phyloP scores from a whole-genome alignment of 2,329 filamentous ascomycete genomes.

The Fusarium sp. region DNA sequence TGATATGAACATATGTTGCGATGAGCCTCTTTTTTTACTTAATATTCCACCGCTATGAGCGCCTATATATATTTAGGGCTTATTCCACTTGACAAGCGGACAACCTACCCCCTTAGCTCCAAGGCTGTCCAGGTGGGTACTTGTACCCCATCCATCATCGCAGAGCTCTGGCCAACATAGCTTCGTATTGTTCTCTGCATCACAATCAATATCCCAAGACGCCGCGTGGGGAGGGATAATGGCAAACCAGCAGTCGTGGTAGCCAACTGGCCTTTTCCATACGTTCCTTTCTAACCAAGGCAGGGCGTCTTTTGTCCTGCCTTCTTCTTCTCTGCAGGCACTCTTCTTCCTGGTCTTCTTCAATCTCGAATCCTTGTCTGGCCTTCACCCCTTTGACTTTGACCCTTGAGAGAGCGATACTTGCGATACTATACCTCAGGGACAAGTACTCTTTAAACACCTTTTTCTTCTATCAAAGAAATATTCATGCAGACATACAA shows the following conservation, averaged over 20 bases:
- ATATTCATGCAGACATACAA: conserved; percentile 24
- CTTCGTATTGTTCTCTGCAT: conserved; percentile 46
- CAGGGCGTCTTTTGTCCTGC: background rate
- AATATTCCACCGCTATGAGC: background rate
- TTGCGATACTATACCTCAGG: background rate
- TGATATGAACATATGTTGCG: background rate
- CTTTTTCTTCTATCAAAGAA: background rate
- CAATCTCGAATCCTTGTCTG: background rate
- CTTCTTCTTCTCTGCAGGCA: background rate
- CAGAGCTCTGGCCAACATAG: conserved; percentile 35
- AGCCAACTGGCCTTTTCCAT: background rate
- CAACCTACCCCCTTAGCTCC: background rate
- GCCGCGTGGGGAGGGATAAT: conserved; percentile 35
- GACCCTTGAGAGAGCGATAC: background rate
- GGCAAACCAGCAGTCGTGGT: conserved; percentile 27
- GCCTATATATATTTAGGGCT: background rate
- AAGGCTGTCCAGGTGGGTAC: conserved; percentile 22
- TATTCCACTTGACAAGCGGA: background rate
- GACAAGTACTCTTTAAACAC: background rate
- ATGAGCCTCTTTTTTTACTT: background rate
- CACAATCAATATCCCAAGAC: conserved; percentile 42
- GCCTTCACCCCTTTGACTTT: background rate
- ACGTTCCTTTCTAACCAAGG: conserved; percentile 3
- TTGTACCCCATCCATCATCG: conserved; percentile 2
- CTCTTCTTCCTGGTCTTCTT: background rate